Evolutionary conservation across 2,329 filamentous ascomycete genomes (phyloP), one percentile per base, ranked within the genome.

Genomic region (Alternaria ventricosa): DNA sequence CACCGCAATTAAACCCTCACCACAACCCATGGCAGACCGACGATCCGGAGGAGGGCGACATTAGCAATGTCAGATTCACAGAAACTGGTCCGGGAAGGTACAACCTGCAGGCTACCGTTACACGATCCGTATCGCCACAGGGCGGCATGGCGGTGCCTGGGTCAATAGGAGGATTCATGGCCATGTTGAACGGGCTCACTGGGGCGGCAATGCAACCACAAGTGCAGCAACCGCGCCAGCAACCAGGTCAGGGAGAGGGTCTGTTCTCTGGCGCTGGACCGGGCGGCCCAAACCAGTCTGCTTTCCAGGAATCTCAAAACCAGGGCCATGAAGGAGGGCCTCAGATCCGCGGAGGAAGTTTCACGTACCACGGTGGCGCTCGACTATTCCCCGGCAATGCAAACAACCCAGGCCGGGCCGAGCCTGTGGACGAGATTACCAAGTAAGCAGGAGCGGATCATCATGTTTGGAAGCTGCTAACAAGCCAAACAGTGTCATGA

Each of bases 311-410:
- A 50, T 44, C 66, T 33, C 60, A 67, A 57, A 67, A 56, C 20
- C 66, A 66, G 55, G 63, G 64, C 13, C 28, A 58, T 8, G 47
- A 64, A 57, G 66, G 65, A 46, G 65, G 65, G 3, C 61, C 66
- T 8, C 69, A 64, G 8, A 41, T 67, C 27, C 59, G 55, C 11
- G 65, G 67, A 6, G 62, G 68, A 43, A 64, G 76, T 18, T 79
- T 79, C 46, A 74, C 71, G 20, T 80, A 80, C 49, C 69, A 72
- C 15, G 67, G 74, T 23, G 73, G 72, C 22, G 74, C 75, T 6
- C 81, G 82, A 53, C 72, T 87, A 46, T 78, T 77, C 56, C 86
- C 87, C 33, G 83, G 86, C 66, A 82, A 88, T 72, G 80, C 84
- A 25, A 82, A 87, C 69, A 78, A 78, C 27, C 81, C 86, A 43